Evolutionary conservation across 495 filamentous ascomycete species (phyloP), one percentile per base, ranked within the genome.

Genomic region (Podospora australis): DNA sequence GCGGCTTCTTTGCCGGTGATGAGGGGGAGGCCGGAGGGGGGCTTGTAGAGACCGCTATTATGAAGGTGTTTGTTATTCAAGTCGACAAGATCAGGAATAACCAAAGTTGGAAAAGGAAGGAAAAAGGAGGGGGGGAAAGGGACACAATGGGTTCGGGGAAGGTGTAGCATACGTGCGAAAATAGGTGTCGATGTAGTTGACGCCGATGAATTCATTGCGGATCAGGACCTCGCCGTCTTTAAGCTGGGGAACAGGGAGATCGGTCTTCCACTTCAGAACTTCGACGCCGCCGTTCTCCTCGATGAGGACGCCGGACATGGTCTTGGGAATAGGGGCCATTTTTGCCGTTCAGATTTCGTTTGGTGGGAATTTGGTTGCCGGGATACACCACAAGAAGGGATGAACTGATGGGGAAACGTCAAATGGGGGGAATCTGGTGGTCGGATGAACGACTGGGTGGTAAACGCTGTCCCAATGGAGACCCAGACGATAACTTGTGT

Each of bases 151-250:
- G 2, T 60, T 39, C 11, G 84, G 69, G 0, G 79, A 67, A 0
- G 79, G 72, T 67, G 95, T 95, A 30, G 92, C 79, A 17, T 90
- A 90, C 10, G 78, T 81, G 49, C 90, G 88, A n/a, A 49, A 70
- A 46, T 70, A 82, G 77, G 75, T 87, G 59, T 87, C 84, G 63
- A 96, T 95, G 68, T 81, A 97, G 67, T 97, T 96, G 45, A 97
- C 71, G 14, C 91, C 91, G 36, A 87, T 77, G 39, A 80, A 86
- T 46, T 87, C 80, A 62, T 96, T 96, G 66, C 87, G 86, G 39
- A 97, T 79, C 2, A 97, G 77, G 23, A 96, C 51, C 49, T 96
- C 74, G 39, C 81, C 84, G 34, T 84, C 79, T 43, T 79, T 67
- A 23, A 82, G 80, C 20, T 72, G 68, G 0, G 91, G 89, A 8